A percentile compares a stretch with the other conserved stretches of the same genome.
Conservation (phyloP, 345 rosid species). For the Microthlaspi erraticum region DNA sequence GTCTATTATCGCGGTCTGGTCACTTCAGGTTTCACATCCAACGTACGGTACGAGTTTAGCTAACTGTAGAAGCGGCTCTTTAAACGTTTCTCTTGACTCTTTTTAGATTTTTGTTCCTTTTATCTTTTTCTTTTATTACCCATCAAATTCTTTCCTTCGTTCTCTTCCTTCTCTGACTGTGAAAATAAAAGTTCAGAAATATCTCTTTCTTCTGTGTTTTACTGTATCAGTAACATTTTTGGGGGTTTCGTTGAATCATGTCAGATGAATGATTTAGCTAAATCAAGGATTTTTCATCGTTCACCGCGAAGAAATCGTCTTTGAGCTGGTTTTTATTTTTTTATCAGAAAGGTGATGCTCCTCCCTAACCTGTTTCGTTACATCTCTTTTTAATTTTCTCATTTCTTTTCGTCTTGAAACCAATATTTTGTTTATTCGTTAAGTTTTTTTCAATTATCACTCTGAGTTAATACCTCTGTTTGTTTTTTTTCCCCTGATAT, state of each 20-base stretch:
- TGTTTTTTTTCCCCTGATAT: constrained; percentile 17
- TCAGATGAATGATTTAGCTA: neutral
- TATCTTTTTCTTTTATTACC: neutral
- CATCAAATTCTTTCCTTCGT: neutral
- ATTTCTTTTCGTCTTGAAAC: constrained; percentile 5
- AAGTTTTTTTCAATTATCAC: neutral
- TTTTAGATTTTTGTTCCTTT: constrained; percentile 12
- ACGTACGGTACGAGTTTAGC: constrained; percentile 17
- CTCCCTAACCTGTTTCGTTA: neutral
- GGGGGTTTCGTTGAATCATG: constrained; percentile 8
- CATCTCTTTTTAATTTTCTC: neutral
- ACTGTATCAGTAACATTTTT: neutral
- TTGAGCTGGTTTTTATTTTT: neutral
- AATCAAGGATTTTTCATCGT: neutral
- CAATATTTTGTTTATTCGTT: neutral
- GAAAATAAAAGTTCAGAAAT: neutral
- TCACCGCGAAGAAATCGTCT: neutral
- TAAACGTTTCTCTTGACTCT: constrained; percentile 10
- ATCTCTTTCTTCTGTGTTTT: neutral
- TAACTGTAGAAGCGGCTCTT: constrained; percentile 24
- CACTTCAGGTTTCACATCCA: neutral
- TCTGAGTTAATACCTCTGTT: neutral
- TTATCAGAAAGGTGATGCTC: constrained; percentile 11
- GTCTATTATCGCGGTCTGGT: neutral
- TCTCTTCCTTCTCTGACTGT: too few relatives aligned